Evolutionary conservation across 2,329 filamentous ascomycete genomes (phyloP).

Genomic region (Pseudogymnoascus sp.): DNA sequence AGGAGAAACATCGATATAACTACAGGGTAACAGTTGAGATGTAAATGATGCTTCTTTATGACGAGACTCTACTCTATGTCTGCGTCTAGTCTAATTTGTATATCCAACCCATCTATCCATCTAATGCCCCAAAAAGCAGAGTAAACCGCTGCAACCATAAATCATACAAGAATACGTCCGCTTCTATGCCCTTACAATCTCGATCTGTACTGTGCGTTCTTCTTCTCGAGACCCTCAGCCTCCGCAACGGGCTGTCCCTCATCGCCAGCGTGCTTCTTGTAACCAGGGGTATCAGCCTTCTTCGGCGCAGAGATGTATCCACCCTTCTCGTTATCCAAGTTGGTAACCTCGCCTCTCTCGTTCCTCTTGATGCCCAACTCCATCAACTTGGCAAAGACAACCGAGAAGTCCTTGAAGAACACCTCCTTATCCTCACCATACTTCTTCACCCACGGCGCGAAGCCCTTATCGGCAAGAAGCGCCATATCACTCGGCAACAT

Average conservation of each 20-base stretch:
- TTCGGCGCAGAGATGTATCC: conserved; percentile 50
- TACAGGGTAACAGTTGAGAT: neutral
- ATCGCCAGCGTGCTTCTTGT: conserved; percentile 27
- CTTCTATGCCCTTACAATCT: conserved; percentile 30
- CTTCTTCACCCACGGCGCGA: conserved; percentile 47
- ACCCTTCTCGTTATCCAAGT: conserved; percentile 49
- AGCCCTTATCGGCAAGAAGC: conserved; percentile 44
- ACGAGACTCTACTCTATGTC: conserved; percentile 13
- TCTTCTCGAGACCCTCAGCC: conserved; percentile 19
- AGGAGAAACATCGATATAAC: neutral
- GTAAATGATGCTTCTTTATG: neutral
- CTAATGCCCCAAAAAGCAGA: neutral
- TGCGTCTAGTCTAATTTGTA: conserved; percentile 12
- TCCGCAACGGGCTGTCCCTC: conserved; percentile 30
- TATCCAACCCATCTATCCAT: conserved; percentile 9
- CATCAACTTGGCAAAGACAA: conserved; percentile 51
- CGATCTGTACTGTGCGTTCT: conserved; percentile 28
- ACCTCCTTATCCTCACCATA: conserved; percentile 54
- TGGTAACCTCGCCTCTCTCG: conserved; percentile 42
- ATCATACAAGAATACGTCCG: conserved; percentile 23
- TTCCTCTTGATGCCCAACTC: conserved; percentile 54
- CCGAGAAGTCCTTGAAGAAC: conserved; percentile 53
- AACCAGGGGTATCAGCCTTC: conserved; percentile 37
- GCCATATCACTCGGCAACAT: conserved; percentile 60
- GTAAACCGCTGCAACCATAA: conserved; percentile 13